These are phyloP conservation scores for Wallacemonas sp. DNA, from an alignment of 208 protist genomes.

Conservation along the genomic window DNA sequence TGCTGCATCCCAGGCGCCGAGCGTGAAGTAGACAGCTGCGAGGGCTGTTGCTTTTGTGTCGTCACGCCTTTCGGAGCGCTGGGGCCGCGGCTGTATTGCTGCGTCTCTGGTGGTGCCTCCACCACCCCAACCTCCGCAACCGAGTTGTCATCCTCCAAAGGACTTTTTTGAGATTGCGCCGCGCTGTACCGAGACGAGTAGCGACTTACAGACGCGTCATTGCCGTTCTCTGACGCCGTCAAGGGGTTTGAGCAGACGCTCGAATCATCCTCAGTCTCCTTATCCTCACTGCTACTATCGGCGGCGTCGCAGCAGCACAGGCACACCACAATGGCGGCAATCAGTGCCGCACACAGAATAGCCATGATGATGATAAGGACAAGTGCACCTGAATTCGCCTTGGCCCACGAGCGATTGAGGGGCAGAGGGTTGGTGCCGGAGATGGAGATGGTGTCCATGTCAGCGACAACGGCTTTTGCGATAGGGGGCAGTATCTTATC, in stretches of 20 bases:
- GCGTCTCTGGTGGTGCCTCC: neutral
- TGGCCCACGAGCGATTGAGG: slow-evolving; percentile 7
- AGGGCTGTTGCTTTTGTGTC: too few relatives aligned
- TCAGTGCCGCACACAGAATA: slow-evolving; percentile 16
- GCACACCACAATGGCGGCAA: slow-evolving; percentile 17
- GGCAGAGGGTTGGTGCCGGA: slow-evolving; percentile 21
- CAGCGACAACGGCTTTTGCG: slow-evolving; percentile 3
- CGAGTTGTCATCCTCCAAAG: neutral
- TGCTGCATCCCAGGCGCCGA: neutral
- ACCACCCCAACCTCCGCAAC: neutral
- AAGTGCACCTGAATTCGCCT: slow-evolving; percentile 21
- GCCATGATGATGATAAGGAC: slow-evolving; percentile 25
- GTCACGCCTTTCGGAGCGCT: too few relatives aligned
- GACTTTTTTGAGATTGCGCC: neutral
- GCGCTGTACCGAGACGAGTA: neutral
- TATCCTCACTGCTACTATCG: neutral
- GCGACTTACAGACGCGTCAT: neutral
- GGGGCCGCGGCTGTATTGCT: neutral
- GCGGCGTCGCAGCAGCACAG: slow-evolving; percentile 19
- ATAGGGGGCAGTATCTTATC: slow-evolving; percentile 19
- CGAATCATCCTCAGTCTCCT: neutral
- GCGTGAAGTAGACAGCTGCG: too few relatives aligned
- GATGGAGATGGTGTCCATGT: slow-evolving; percentile 9
- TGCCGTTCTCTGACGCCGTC: neutral
- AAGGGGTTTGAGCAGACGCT: neutral